Percentiles rank a stretch among this genome's conserved stretches.
These are phyloP conservation scores for Sporopachydermia quercuum DNA, from an alignment of 805 yeast species.

Conservation along the genomic window DNA sequence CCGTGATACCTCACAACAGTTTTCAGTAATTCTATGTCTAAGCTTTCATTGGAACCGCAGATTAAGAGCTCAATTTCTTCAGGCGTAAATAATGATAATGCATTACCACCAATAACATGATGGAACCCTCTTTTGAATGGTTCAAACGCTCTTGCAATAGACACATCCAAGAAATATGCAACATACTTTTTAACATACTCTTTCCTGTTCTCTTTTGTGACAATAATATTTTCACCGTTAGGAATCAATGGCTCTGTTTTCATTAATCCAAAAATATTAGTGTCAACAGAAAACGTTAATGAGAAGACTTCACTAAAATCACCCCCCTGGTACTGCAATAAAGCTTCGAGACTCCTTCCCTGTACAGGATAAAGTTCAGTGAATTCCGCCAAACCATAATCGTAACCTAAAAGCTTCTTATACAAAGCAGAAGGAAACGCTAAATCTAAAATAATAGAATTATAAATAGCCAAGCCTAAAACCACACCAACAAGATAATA, in stretches of 20 bases:
- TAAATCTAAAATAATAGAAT: slow-evolving; percentile 74
- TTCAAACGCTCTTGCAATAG: slow-evolving; percentile 35
- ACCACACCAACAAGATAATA: slow-evolving; percentile 75
- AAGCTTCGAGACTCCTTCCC: slow-evolving; percentile 31
- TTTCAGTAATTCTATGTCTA: slow-evolving; percentile 52
- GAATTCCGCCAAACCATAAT: slow-evolving; percentile 48
- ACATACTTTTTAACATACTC: slow-evolving; percentile 51
- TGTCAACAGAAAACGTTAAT: slow-evolving; percentile 41
- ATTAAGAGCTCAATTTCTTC: slow-evolving; percentile 68
- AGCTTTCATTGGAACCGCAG: slow-evolving; percentile 59
- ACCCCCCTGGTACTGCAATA: slow-evolving; percentile 27
- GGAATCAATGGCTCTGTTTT: slow-evolving; percentile 36
- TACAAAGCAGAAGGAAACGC: slow-evolving; percentile 64
- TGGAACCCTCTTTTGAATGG: slow-evolving; percentile 60
- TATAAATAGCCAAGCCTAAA: slow-evolving; percentile 80
- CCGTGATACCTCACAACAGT: slow-evolving; percentile 65
- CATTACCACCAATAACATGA: slow-evolving; percentile 66
- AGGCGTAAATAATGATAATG: slow-evolving; percentile 64
- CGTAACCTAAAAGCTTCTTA: slow-evolving; percentile 49
- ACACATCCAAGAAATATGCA: slow-evolving; percentile 40
- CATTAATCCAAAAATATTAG: slow-evolving; percentile 29
- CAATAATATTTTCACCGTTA: slow-evolving; percentile 40
- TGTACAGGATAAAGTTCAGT: slow-evolving; percentile 54
- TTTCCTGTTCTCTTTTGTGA: slow-evolving; percentile 41
- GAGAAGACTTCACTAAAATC: slow-evolving; percentile 35